Conservation (phyloP, 2,329 filamentous ascomycete species). For the Rugonectria rugulosa region DNA sequence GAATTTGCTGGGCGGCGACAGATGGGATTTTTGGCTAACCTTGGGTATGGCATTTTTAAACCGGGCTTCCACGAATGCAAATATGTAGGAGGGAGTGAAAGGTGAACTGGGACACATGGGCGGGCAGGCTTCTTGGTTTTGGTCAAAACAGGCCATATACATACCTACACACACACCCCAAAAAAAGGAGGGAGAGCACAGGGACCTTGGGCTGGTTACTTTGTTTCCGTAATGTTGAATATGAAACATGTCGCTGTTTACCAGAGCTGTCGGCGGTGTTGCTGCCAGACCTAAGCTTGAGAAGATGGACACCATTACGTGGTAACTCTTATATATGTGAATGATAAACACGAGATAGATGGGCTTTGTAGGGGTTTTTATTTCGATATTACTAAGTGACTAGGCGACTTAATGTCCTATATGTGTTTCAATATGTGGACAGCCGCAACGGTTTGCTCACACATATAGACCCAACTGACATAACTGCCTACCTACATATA, state of each 20-base stretch:
- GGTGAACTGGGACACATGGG: too few relatives aligned
- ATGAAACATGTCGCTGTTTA: slow-evolving; percentile 5
- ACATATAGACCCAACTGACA: background rate
- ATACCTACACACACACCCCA: slow-evolving; percentile 9
- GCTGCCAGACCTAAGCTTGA: too few relatives aligned
- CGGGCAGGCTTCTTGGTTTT: slow-evolving; percentile 3
- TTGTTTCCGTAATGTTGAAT: slow-evolving; percentile 20
- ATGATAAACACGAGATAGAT: too few relatives aligned
- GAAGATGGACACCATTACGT: too few relatives aligned
- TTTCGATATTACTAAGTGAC: slow-evolving; percentile 19
- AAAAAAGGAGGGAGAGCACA: slow-evolving; percentile 14
- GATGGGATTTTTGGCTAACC: background rate
- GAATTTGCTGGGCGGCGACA: slow-evolving; percentile 14
- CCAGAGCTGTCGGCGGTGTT: slow-evolving; percentile 5
- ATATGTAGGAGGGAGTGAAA: background rate
- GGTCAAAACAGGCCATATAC: too few relatives aligned
- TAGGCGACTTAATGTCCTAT: slow-evolving; percentile 5
- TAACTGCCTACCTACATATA: background rate
- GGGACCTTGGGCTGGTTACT: slow-evolving; percentile 8
- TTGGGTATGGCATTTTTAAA: background rate
- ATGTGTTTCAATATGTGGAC: background rate
- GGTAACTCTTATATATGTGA: too few relatives aligned
- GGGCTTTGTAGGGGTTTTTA: background rate
- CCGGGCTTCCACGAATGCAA: too few relatives aligned
- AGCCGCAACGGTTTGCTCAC: background rate